Conservation (phyloP, 495 filamentous ascomycete species). For the Immersiella caudata region DNA sequence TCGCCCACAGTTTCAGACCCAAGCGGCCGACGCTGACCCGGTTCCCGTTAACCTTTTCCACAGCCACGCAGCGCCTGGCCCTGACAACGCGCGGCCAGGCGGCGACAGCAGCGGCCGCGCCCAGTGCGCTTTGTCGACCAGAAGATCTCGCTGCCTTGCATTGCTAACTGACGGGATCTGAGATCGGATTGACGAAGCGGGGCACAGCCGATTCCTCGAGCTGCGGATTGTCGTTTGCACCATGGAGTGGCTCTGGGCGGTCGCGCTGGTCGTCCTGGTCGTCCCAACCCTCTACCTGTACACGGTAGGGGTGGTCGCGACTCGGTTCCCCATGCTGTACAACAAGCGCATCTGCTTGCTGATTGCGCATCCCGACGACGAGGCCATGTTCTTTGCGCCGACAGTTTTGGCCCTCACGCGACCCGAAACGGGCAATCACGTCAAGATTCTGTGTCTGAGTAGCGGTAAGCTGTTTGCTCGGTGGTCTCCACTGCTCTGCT, state of each 20-base stretch:
- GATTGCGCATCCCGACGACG: slow-evolving; percentile 97
- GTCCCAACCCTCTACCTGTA: slow-evolving; percentile 66
- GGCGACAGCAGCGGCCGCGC: neutral
- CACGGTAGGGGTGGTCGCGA: slow-evolving; percentile 55
- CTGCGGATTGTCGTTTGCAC: neutral
- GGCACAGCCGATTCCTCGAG: neutral
- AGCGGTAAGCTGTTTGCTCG: slow-evolving; percentile 58
- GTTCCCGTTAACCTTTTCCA: neutral
- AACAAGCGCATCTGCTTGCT: slow-evolving; percentile 85
- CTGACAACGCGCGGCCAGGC: neutral
- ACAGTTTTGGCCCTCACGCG: slow-evolving; percentile 78
- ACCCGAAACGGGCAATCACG: slow-evolving; percentile 74
- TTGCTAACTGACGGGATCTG: neutral
- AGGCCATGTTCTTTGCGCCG: slow-evolving; percentile 99
- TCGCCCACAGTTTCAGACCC: neutral
- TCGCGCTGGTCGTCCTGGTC: slow-evolving; percentile 55
- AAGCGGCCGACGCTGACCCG: neutral
- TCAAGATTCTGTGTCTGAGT: slow-evolving; percentile 92
- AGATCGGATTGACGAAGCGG: neutral
- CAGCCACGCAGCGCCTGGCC: neutral
- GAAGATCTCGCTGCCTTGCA: neutral
- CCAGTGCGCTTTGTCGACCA: neutral
- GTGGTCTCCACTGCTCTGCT: neutral
- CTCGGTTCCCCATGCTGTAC: slow-evolving; percentile 67
- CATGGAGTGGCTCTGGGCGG: slow-evolving; percentile 30